These are phyloP conservation scores for Hirsutella thompsonii DNA, from an alignment of 2,329 filamentous ascomycete genomes.

Conservation along the genomic window DNA sequence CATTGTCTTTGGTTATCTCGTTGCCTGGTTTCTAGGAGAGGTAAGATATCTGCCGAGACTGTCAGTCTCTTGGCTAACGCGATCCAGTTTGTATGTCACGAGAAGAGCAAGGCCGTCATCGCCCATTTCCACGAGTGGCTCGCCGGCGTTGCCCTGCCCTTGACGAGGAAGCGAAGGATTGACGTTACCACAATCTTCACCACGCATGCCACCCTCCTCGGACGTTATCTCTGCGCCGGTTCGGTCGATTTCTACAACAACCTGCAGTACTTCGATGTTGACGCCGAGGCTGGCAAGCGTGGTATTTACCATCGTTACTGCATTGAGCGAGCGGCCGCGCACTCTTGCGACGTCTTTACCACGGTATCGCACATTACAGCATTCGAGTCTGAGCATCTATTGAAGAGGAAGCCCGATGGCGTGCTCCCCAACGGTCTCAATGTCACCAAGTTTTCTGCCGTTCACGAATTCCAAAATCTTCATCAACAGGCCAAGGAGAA, in stretches of 20 bases:
- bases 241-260: slow-evolving; percentile 99
- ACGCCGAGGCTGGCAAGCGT: slow-evolving; percentile 91
- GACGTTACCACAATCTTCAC: slow-evolving; percentile 98
- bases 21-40: slow-evolving; percentile 97
- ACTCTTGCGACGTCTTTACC: slow-evolving; percentile 92
- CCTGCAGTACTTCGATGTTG: slow-evolving; percentile 90
- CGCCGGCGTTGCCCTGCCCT: slow-evolving; percentile 80
- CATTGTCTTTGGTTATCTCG: slow-evolving; percentile 92
- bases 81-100: slow-evolving; percentile 76
- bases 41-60: slow-evolving; percentile 32
- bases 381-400: slow-evolving; percentile 91
- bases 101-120: slow-evolving; percentile 84
- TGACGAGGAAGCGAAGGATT: slow-evolving; percentile 87
- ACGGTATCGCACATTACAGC: slow-evolving; percentile 98
- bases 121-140: slow-evolving; percentile 99
- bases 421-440: slow-evolving; percentile 95
- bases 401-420: slow-evolving; percentile 95
- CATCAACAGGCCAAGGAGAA: slow-evolving; percentile 95
- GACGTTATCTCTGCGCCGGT: slow-evolving; percentile 90
- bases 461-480: slow-evolving; percentile 97
- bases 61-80: neutral
- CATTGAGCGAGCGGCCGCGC: slow-evolving; percentile 86
- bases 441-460: slow-evolving; percentile 91
- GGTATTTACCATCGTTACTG: slow-evolving; percentile 98
- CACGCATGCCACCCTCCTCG: slow-evolving; percentile 89